phyloP scores from a whole-genome alignment of 148 eudicot genomes.

The Nepenthes gracilis region DNA sequence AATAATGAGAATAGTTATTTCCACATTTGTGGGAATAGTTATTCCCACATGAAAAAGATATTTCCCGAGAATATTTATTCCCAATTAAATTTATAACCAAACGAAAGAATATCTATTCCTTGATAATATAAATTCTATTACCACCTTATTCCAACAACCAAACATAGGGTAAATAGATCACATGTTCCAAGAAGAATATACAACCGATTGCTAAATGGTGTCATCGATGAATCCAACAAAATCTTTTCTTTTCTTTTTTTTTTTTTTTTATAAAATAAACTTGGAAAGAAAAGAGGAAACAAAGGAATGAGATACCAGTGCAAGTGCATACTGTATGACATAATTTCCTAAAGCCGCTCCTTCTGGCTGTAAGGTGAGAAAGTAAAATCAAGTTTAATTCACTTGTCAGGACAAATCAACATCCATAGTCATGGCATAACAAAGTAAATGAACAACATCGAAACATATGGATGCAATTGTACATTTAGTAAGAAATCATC shows the following conservation, averaged over 20 bases:
- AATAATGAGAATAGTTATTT: too few species aligned
- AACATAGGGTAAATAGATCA: neutral
- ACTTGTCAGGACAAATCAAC: neutral
- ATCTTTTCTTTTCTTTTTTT: too few species aligned
- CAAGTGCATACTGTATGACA: constrained; percentile 96
- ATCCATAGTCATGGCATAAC: neutral
- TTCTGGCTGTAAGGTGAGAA: constrained; percentile 62
- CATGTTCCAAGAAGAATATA: neutral
- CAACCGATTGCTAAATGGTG: too few species aligned
- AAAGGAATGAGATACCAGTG: constrained; percentile 53
- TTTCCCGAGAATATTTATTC: too few species aligned
- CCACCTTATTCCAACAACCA: too few species aligned
- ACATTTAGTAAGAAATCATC: neutral
- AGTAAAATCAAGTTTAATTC: constrained; percentile 2
- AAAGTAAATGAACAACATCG: neutral
- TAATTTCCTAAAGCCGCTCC: constrained; percentile 90
- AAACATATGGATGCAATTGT: neutral
- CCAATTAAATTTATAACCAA: too few species aligned
- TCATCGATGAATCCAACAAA: too few species aligned
- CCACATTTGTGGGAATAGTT: too few species aligned
- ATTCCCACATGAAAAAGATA: too few species aligned
- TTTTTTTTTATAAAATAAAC: too few species aligned
- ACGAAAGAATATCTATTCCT: too few species aligned
- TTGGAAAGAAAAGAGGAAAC: neutral
- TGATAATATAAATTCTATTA: too few species aligned